Percentiles rank a stretch among this genome's conserved stretches.
These are phyloP conservation scores for Kodamaea sp. DNA, from an alignment of 1,139 yeast genomes.

Conservation along the genomic window DNA sequence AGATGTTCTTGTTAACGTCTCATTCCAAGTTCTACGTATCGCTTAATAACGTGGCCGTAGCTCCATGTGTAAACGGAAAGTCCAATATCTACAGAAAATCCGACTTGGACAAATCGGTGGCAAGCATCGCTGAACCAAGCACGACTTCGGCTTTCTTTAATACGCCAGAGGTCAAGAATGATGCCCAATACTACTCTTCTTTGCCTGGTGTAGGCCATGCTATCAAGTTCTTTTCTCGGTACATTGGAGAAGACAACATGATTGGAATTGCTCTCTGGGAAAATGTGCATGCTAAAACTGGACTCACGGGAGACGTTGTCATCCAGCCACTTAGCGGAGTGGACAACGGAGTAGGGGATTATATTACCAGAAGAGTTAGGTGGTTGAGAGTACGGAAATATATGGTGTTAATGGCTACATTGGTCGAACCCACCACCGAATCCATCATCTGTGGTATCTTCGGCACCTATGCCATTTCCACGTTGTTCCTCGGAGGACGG, in stretches of 20 bases:
- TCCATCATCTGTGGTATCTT: slow-evolving; percentile 64
- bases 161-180: slow-evolving; percentile 30
- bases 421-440: slow-evolving; percentile 87
- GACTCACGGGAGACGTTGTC: slow-evolving; percentile 76
- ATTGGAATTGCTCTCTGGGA: slow-evolving; percentile 87
- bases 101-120: slow-evolving; percentile 67
- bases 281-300: slow-evolving; percentile 66
- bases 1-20: slow-evolving; percentile 79
- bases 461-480: slow-evolving; percentile 63
- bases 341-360: slow-evolving; percentile 51
- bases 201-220: slow-evolving; percentile 49
- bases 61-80: slow-evolving; percentile 94
- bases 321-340: slow-evolving; percentile 70
- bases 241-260: slow-evolving; percentile 93
- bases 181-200: slow-evolving; percentile 30
- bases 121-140: slow-evolving; percentile 7
- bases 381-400: slow-evolving; percentile 90
- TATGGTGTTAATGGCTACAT: slow-evolving; percentile 84
- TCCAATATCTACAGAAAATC: slow-evolving; percentile 75
- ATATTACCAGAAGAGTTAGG: slow-evolving; percentile 67
- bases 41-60: slow-evolving; percentile 71
- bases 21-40: slow-evolving; percentile 85
- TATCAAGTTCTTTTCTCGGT: slow-evolving; percentile 70
- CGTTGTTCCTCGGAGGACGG: slow-evolving; percentile 36
- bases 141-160: slow-evolving; percentile 30